These are phyloP conservation scores for Colletotrichum orchidophilum DNA, from an alignment of 2,329 filamentous ascomycete genomes.

Conservation along the genomic window DNA sequence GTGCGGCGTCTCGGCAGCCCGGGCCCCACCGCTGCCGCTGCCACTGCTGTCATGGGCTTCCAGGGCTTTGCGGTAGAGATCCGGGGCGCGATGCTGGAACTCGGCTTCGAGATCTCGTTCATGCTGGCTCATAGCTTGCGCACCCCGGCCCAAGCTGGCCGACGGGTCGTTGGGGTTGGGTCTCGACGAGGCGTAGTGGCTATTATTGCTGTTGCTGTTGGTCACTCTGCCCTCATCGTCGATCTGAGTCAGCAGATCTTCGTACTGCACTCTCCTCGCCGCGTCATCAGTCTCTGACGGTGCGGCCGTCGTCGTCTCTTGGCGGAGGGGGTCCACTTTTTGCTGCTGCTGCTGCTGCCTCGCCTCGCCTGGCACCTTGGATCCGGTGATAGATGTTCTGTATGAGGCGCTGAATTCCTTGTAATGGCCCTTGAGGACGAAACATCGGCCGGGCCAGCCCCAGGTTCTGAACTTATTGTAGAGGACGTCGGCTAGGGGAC, in stretches of 20 bases:
- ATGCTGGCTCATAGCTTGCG: conserved; percentile 51
- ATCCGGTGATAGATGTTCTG: conserved; percentile 57
- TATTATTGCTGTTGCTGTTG: background rate
- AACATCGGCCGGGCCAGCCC: conserved; percentile 61
- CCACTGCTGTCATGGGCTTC: conserved; percentile 42
- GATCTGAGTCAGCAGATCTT: conserved; percentile 20
- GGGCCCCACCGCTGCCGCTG: background rate
- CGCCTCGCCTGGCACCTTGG: conserved; percentile 52
- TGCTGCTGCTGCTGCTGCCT: conserved; percentile 35
- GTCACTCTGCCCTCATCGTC: conserved; percentile 23
- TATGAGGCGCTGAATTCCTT: conserved; percentile 64
- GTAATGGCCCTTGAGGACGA: conserved; percentile 65
- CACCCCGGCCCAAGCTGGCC: conserved; percentile 44
- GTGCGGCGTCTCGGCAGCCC: conserved; percentile 5
- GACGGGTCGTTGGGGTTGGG: conserved; percentile 1
- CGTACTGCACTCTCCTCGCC: conserved; percentile 19
- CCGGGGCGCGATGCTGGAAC: conserved; percentile 55
- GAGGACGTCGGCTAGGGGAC: conserved; percentile 57
- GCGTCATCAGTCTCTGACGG: conserved; percentile 5
- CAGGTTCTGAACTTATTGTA: conserved; percentile 54
- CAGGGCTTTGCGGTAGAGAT: conserved; percentile 55
- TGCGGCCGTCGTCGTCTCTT: background rate
- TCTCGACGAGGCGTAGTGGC: background rate
- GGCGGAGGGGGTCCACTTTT: conserved; percentile 42
- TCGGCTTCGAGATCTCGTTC: conserved; percentile 61